Conservation (phyloP, 805 yeast species). For the Starmerella lactis-condensi region DNA sequence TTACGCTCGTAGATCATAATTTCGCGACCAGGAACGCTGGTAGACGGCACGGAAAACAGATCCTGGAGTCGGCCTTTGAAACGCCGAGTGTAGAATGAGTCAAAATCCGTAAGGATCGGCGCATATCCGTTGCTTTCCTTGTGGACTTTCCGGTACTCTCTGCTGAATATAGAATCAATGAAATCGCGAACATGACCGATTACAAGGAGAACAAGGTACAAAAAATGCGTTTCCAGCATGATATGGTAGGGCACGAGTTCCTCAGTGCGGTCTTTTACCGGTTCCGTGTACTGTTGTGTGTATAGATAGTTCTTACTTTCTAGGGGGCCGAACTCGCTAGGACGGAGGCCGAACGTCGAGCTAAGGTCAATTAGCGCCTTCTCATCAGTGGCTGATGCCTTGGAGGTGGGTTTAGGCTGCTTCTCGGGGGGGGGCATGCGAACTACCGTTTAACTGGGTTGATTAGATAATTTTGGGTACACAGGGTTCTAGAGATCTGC, state of each 20-base stretch:
- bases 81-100: constrained; percentile 81
- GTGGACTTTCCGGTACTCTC: constrained; percentile 44
- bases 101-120: constrained; percentile 88
- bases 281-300: constrained; percentile 32
- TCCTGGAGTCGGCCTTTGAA: constrained; percentile 81
- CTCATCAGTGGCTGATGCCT: no score
- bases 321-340: constrained; percentile 51
- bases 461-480: no score
- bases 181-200: constrained; percentile 85
- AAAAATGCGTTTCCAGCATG: constrained; percentile 63
- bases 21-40: constrained; percentile 91
- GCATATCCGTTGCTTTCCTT: constrained; percentile 77
- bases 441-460: no score
- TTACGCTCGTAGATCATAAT: constrained; percentile 64
- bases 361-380: no score
- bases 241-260: constrained; percentile 80
- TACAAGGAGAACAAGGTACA: constrained; percentile 65
- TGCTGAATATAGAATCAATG: constrained; percentile 56
- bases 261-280: constrained; percentile 33
- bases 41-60: constrained; percentile 89
- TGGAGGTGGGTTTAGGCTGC: no score
- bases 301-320: constrained; percentile 48
- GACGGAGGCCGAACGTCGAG: constrained; percentile 11
- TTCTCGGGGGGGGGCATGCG: no score
- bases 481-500: no score